Percentiles rank a stretch among this genome's conserved stretches.
These are phyloP conservation scores for Didymella keratinophila DNA, from an alignment of 2,329 filamentous ascomycete species.

Conservation along the genomic window DNA sequence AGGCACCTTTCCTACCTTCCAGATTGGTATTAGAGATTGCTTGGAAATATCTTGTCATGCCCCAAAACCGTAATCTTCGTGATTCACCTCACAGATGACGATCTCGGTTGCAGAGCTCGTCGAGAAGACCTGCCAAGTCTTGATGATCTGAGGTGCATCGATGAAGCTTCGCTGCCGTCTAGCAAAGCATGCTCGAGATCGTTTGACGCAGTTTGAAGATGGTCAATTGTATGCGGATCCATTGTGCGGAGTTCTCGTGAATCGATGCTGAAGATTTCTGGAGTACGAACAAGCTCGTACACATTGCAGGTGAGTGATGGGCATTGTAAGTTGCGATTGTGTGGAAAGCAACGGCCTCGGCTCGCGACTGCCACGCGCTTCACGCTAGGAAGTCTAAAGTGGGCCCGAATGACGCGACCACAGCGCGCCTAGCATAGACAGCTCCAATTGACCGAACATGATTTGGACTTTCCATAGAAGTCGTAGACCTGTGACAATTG, in stretches of 20 bases:
- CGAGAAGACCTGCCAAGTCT: background rate
- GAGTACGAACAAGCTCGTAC: too few relatives aligned
- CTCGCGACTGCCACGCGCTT: background rate
- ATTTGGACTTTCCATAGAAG: too few relatives aligned
- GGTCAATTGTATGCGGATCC: background rate
- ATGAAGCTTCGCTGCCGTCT: background rate
- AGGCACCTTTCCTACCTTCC: background rate
- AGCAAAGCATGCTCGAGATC: background rate
- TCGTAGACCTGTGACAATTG: too few relatives aligned
- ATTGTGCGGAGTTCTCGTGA: too few relatives aligned
- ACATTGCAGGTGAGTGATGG: background rate
- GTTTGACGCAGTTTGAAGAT: background rate
- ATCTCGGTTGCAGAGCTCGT: background rate
- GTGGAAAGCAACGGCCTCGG: background rate
- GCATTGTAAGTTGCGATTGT: background rate
- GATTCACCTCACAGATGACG: background rate
- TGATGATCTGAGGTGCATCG: background rate
- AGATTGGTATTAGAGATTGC: background rate
- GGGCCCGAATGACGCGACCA: background rate
- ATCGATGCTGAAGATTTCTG: too few relatives aligned
- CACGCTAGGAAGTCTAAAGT: background rate
- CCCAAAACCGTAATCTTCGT: background rate
- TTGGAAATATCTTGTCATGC: background rate
- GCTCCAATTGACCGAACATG: background rate
- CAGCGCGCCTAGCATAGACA: background rate